These are phyloP conservation scores for Pistacia vera DNA, from an alignment of 345 rosid species.

Conservation along the genomic window DNA sequence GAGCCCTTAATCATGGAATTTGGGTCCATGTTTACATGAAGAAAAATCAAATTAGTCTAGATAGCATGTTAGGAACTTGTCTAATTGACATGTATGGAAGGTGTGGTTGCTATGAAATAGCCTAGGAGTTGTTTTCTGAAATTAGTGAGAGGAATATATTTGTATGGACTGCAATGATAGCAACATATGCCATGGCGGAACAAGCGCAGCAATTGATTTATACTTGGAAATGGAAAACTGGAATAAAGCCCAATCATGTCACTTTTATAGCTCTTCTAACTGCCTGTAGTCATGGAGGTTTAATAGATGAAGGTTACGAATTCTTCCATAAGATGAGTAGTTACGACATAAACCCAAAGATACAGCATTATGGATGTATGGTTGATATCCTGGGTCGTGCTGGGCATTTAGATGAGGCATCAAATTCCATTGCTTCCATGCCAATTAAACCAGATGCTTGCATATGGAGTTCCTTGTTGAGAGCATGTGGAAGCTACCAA, in stretches of 20 bases:
- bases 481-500: background rate
- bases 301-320: slow-evolving; percentile 27
- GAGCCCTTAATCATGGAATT: slow-evolving; percentile 27
- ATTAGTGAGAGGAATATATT: background rate
- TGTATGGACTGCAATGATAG: slow-evolving; percentile 6
- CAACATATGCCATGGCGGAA: slow-evolving; percentile 1
- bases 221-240: slow-evolving; percentile 25
- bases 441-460: slow-evolving; percentile 16
- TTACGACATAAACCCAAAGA: slow-evolving; percentile 19
- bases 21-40: slow-evolving; percentile 30
- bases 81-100: slow-evolving; percentile 36
- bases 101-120: slow-evolving; percentile 1
- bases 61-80: slow-evolving; percentile 22
- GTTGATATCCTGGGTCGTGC: slow-evolving; percentile 9
- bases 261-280: slow-evolving; percentile 26
- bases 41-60: slow-evolving; percentile 16
- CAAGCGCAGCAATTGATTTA: slow-evolving; percentile 1
- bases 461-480: slow-evolving; percentile 12
- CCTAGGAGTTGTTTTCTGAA: slow-evolving; percentile 7
- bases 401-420: slow-evolving; percentile 5
- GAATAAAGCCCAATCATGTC: slow-evolving; percentile 10
- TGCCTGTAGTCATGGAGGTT: slow-evolving; percentile 32
- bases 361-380: slow-evolving; percentile 9
- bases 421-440: slow-evolving; percentile 12
- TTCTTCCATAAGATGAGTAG: slow-evolving; percentile 22